These are phyloP conservation scores for Bruguiera gymnorhiza DNA, from an alignment of 345 rosid species.

Conservation along the genomic window DNA sequence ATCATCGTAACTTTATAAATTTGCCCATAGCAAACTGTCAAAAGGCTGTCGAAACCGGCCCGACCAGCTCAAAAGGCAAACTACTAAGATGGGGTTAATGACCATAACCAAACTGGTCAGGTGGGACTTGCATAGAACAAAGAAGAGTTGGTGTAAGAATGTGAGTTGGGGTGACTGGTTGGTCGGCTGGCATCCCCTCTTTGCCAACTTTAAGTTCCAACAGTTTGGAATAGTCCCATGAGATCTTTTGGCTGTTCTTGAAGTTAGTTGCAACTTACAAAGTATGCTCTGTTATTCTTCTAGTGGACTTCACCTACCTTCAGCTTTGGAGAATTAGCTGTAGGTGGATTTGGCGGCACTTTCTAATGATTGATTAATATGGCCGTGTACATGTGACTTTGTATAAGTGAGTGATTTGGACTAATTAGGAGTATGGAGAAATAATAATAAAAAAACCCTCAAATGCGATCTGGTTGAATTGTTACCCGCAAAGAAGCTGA, in stretches of 20 bases:
- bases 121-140: too few species aligned
- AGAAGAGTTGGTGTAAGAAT: constrained; percentile 2
- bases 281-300: neutral
- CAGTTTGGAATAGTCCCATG: neutral
- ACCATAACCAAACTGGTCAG: neutral
- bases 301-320: neutral
- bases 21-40: neutral
- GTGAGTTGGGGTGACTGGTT: neutral
- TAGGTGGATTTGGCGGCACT: neutral
- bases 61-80: too few species aligned
- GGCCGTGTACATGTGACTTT: neutral
- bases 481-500: too few species aligned
- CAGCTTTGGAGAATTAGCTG: neutral
- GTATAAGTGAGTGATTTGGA: too few species aligned
- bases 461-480: too few species aligned
- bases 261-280: constrained; percentile 8
- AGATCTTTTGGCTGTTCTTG: constrained; percentile 2
- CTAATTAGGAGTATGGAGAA: too few species aligned
- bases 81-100: too few species aligned
- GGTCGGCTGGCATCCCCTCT: neutral
- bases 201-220: constrained; percentile 1
- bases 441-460: too few species aligned
- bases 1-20: neutral
- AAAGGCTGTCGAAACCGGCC: neutral
- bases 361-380: too few species aligned